Percentiles rank a stretch among this genome's conserved stretches.
phyloP scores from a whole-genome alignment of 1,284 basidiomycete genomes.

The Athelia psychrophila region DNA sequence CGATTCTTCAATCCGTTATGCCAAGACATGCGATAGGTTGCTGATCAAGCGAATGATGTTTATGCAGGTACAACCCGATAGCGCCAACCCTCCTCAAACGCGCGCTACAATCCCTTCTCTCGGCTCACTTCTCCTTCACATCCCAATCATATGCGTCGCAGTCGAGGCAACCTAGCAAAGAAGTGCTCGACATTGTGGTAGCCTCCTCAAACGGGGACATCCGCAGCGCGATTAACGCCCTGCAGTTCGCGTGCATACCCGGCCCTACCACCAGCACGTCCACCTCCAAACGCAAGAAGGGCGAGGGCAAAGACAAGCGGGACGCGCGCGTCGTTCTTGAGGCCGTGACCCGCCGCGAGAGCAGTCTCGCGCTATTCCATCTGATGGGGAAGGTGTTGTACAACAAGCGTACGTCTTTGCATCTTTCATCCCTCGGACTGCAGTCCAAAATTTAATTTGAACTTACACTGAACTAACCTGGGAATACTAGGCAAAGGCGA shows the following conservation, averaged over 20 bases:
- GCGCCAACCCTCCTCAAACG: slow-evolving; percentile 83
- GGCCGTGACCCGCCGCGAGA: slow-evolving; percentile 78
- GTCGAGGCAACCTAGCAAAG: slow-evolving; percentile 47
- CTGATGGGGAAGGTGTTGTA: slow-evolving; percentile 92
- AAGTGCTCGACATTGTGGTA: slow-evolving; percentile 73
- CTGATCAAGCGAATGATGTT: neutral
- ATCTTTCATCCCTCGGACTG: neutral
- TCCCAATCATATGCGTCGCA: slow-evolving; percentile 7
- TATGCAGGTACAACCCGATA: slow-evolving; percentile 84
- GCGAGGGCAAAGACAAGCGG: slow-evolving; percentile 15
- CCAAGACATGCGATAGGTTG: too few relatives aligned
- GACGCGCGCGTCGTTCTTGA: slow-evolving; percentile 48
- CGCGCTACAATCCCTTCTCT: slow-evolving; percentile 69
- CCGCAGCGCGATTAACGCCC: slow-evolving; percentile 86
- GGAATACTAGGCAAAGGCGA: slow-evolving; percentile 69
- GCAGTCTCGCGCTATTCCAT: slow-evolving; percentile 88
- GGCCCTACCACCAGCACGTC: slow-evolving; percentile 25
- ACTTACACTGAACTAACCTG: neutral
- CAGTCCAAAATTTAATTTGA: neutral
- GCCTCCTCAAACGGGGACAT: slow-evolving; percentile 88
- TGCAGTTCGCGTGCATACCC: slow-evolving; percentile 76
- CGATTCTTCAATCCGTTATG: neutral
- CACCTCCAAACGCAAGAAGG: slow-evolving; percentile 27
- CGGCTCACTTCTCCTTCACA: slow-evolving; percentile 39
- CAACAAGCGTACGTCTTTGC: slow-evolving; percentile 78